Conservation (phyloP, 2,329 filamentous ascomycete species). For the Phialophora expanda region DNA sequence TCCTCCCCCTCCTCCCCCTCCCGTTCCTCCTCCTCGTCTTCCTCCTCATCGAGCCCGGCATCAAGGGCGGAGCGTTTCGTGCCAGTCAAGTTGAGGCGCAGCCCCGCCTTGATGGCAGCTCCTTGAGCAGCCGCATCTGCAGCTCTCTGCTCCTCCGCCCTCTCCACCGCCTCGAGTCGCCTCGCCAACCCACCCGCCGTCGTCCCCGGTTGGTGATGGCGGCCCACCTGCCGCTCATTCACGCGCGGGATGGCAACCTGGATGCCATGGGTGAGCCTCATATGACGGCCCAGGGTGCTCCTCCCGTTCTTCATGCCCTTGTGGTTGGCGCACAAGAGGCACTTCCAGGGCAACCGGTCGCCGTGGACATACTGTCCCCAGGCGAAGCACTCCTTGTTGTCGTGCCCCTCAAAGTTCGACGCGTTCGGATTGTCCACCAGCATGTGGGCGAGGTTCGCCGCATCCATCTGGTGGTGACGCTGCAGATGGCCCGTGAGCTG, state of each 20-base stretch:
- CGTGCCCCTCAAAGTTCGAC: slow-evolving; percentile 12
- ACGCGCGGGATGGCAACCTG: background rate
- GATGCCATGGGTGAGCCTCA: slow-evolving; percentile 7
- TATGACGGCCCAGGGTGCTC: slow-evolving; percentile 5
- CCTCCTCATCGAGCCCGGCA: slow-evolving; percentile 1
- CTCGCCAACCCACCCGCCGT: background rate
- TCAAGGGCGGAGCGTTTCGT: slow-evolving; percentile 1
- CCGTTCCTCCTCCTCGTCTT: background rate
- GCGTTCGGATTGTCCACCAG: background rate
- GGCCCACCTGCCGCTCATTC: background rate
- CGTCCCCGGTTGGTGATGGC: background rate
- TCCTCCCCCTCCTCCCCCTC: background rate
- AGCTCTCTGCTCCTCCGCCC: background rate
- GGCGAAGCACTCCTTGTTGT: slow-evolving; percentile 19
- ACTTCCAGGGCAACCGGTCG: slow-evolving; percentile 9
- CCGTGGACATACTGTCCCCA: slow-evolving; percentile 10
- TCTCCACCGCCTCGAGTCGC: background rate
- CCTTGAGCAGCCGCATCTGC: background rate
- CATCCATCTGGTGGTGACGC: background rate
- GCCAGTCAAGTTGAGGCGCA: background rate
- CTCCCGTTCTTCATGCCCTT: slow-evolving; percentile 7
- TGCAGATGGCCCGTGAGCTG: slow-evolving; percentile 7
- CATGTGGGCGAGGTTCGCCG: slow-evolving; percentile 8
- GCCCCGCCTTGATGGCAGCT: background rate
- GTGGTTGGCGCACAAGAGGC: slow-evolving; percentile 15